These are phyloP conservation scores for Mucor plumbeus DNA, from an alignment of 371 early-diverging fungal genomes.

Conservation along the genomic window DNA sequence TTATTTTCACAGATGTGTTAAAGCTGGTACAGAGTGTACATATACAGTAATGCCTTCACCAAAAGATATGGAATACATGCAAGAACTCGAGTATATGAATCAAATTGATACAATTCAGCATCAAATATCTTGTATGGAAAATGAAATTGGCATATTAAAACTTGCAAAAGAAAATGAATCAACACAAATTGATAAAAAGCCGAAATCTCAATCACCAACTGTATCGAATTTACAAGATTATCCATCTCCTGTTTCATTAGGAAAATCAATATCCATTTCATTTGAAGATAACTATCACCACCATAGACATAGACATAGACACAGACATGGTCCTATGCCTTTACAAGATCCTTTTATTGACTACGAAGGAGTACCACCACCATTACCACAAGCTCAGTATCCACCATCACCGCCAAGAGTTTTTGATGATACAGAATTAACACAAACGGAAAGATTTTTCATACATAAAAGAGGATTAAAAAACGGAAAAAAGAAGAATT, in stretches of 20 bases:
- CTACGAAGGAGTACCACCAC: background rate
- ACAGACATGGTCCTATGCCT: background rate
- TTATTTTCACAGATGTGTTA: slow-evolving; percentile 31
- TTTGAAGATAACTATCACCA: background rate
- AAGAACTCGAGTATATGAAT: slow-evolving; percentile 26
- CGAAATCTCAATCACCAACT: background rate
- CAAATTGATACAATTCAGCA: slow-evolving; percentile 23
- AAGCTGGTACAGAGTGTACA: slow-evolving; percentile 33
- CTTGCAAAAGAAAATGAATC: slow-evolving; percentile 1
- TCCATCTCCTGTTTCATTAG: slow-evolving; percentile 23
- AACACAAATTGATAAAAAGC: background rate
- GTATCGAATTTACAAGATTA: slow-evolving; percentile 7
- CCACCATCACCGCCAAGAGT: background rate
- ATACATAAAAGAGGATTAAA: background rate
- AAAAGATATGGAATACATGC: slow-evolving; percentile 46
- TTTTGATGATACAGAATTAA: background rate
- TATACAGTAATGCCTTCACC: slow-evolving; percentile 46
- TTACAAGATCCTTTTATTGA: slow-evolving; percentile 4
- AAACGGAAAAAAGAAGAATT: background rate
- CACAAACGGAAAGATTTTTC: background rate
- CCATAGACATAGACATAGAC: background rate
- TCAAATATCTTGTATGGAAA: slow-evolving; percentile 28
- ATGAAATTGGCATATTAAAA: slow-evolving; percentile 19
- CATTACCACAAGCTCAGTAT: background rate
- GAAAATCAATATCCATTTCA: background rate